Evolutionary conservation across 148 eudicot species (phyloP), one percentile per base, ranked within the genome.

Genomic region (Nyssa sinensis): DNA sequence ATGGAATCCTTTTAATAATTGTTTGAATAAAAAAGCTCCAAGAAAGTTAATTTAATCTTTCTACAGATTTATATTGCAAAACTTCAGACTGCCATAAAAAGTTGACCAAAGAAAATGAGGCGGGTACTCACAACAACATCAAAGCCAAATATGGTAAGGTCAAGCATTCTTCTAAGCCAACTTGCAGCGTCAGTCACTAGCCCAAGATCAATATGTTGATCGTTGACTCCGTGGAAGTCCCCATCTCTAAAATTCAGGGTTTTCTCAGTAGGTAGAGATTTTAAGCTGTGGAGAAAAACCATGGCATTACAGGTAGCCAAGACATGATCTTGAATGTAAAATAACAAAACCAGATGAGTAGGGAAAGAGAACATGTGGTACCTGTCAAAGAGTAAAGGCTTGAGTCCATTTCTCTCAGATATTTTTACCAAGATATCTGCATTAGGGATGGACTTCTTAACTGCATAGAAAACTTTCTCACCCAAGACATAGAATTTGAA

Each of bases 361-460:
- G 58, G 12, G 57, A 64, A 29, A 21, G 62, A 27, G 39, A 73
- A 57, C 7, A 27, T 62, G 71, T 3, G 28, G 70, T 78, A 88
- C 98, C 98, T 92, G 77, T 94, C 98, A 78, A 94, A 94, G 68
- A 87, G 80, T 59, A 92, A 80, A 66, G 97, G 96, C 68, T 84
- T 79, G 60, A 79, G 79, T 72, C 84, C 82, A 77, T 84, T 81
- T 75, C 75, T 77, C 73, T 85, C 79, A 29, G 83, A 84, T 67
- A 85, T 59, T 66, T 87, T 83, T 79, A 78, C 72, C 84, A 94
- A 75, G 67, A 75, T 75, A 62, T 82, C 82, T 47, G 96, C 80
- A 81, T 90, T 90, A 32, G 96, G 96, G 5, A 74, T 90, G 33
- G 98, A 94, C 80, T 86, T 90, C 86, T 86, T 94, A 67, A 88